Conservation (phyloP, 257 asterid genomes). For the Ajuga chamaepitys region DNA sequence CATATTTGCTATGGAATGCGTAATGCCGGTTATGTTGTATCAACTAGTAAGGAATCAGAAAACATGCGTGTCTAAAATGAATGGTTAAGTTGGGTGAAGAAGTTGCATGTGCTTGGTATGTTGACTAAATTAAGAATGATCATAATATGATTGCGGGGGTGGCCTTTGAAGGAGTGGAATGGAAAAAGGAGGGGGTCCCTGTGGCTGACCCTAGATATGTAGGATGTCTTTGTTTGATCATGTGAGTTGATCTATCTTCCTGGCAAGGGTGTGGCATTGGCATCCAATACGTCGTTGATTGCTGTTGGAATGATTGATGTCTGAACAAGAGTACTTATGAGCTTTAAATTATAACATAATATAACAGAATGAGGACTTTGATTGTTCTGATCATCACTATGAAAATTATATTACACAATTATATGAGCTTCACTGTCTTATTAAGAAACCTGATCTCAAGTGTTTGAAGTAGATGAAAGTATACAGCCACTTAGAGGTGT, state of each 20-base stretch:
- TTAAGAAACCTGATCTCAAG: not conserved
- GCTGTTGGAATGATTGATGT: not conserved
- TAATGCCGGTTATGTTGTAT: not conserved
- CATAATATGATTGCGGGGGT: not conserved
- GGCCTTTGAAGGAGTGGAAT: not conserved
- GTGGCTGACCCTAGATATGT: not conserved
- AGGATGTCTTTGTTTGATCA: not conserved
- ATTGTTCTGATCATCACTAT: not conserved
- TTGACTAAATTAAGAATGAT: not conserved
- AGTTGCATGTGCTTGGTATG: not conserved
- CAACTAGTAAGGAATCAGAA: not conserved
- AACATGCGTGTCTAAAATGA: not conserved
- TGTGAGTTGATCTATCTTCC: not conserved
- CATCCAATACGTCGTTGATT: not conserved
- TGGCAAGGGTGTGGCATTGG: not conserved
- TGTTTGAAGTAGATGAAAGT: not conserved
- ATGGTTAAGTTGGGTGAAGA: not conserved
- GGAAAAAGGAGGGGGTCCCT: not conserved
- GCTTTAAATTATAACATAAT: not conserved
- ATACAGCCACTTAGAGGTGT: not conserved
- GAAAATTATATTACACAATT: not conserved
- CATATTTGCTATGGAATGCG: not conserved
- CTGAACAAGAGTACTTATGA: not conserved
- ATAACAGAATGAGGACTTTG: not conserved
- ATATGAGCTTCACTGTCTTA: not conserved